phyloP scores from a whole-genome alignment of 2,329 filamentous ascomycete species.

The Aspergillus felis region DNA sequence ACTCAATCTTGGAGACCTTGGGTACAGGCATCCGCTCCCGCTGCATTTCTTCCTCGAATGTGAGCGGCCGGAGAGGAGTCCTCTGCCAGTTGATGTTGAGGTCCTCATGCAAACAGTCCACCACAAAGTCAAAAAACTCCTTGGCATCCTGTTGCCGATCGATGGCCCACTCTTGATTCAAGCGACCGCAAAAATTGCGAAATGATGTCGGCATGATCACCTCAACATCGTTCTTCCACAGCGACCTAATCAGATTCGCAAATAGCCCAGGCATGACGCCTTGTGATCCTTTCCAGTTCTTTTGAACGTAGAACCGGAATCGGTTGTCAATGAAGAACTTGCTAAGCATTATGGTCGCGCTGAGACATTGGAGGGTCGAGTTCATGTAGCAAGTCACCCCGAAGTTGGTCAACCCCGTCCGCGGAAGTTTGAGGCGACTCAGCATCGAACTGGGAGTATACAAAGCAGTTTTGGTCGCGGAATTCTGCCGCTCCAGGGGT shows the following conservation, averaged over 20 bases:
- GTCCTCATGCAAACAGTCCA: conserved; percentile 80
- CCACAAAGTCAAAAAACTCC: conserved; percentile 80
- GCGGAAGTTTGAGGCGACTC: conserved; percentile 51
- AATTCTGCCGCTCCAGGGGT: conserved; percentile 42
- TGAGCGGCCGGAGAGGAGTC: conserved; percentile 55
- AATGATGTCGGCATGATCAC: conserved; percentile 58
- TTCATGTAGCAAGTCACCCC: conserved; percentile 89
- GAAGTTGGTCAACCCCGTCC: conserved; percentile 75
- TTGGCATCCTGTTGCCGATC: conserved; percentile 82
- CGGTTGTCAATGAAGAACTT: conserved; percentile 63
- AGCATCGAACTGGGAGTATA: conserved; percentile 41
- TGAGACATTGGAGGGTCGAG: conserved; percentile 78
- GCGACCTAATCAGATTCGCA: conserved; percentile 56
- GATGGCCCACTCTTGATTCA: conserved; percentile 67
- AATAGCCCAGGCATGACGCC: conserved; percentile 61
- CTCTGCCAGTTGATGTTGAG: conserved; percentile 67
- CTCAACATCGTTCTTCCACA: conserved; percentile 59
- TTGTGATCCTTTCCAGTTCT: conserved; percentile 63
- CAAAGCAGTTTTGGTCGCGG: conserved; percentile 42
- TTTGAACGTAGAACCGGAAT: conserved; percentile 57
- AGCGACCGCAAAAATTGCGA: conserved; percentile 60
- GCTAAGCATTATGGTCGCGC: conserved; percentile 62
- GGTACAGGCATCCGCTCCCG: conserved; percentile 59
- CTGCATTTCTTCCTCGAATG: conserved; percentile 56
- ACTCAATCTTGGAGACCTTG: conserved; percentile 68